A percentile compares a stretch with the other conserved stretches of the same genome.
Evolutionary conservation across 1,284 basidiomycete genomes (phyloP).

Genomic region (Coniferiporia sulphurascens): DNA sequence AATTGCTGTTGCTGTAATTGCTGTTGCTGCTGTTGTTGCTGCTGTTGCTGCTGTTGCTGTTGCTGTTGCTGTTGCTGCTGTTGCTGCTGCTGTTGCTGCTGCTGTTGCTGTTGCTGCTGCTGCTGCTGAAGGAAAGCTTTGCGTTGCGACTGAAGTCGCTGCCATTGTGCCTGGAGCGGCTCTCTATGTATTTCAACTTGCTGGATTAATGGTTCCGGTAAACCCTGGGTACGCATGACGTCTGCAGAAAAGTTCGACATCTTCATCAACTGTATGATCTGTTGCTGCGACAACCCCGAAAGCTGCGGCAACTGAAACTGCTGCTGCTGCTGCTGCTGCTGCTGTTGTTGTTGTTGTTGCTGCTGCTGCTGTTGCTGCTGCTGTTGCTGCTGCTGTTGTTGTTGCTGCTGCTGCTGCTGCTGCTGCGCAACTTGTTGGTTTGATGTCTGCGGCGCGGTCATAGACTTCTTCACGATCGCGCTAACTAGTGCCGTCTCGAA

Average conservation of each 20-base stretch:
- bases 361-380: not conserved
- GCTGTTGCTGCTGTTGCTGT: slow-evolving; percentile 4
- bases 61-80: not conserved
- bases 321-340: slow-evolving; percentile 15
- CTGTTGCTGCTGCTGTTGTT: not conserved
- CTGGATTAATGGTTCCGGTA: slow-evolving; percentile 48
- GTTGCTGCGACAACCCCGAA: slow-evolving; percentile 7
- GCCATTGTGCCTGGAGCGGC: slow-evolving; percentile 23
- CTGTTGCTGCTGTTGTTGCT: not conserved
- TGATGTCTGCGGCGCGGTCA: slow-evolving; percentile 14
- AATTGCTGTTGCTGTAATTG: not conserved
- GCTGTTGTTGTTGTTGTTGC: not conserved
- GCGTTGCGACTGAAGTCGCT: slow-evolving; percentile 21
- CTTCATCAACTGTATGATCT: slow-evolving; percentile 28
- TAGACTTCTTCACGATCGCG: slow-evolving; percentile 24
- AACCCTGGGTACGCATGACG: slow-evolving; percentile 47
- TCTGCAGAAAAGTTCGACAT: slow-evolving; percentile 40
- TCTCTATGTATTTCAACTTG: slow-evolving; percentile 54
- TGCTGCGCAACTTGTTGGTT: not conserved
- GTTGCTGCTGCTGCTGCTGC: not conserved
- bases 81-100: not conserved
- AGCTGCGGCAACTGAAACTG: slow-evolving; percentile 5
- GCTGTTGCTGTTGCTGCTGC: slow-evolving; percentile 24
- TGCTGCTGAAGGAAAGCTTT: slow-evolving; percentile 24
- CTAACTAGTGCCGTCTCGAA: slow-evolving; percentile 53